Base-by-base conservation (phyloP, 2,329 filamentous ascomycete genomes). In the Cercospora zeae-maydis region DNA sequence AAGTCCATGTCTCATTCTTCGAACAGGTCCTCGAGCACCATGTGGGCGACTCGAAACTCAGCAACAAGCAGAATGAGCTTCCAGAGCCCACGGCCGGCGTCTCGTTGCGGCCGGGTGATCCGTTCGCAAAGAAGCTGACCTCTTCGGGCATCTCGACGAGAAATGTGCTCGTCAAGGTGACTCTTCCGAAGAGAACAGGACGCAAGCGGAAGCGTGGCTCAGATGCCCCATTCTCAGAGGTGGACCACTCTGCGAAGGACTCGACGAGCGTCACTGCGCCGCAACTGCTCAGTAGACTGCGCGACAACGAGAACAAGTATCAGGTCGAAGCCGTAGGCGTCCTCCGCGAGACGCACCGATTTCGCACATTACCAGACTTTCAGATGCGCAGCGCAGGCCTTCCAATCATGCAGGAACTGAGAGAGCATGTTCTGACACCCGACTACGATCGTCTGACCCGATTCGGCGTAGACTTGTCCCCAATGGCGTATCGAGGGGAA, bases 111-210 rank as follows among this genome's bases (percentile, higher is more conserved):
- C 90, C 90, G 24, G 85, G 92, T 67, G 92, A 96, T 75, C 88
- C 89, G 2, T 86, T 91, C 71, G 87, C 90, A 70, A 88, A 89
- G 69, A 90, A 91, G 8, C 81, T 96, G 64, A 81, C 89, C 69
- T 96, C 93, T 7, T 87, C 88, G 45, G 90, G 88, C 72, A 85
- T 88, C 33, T 79, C 85, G 19, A 90, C 91, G 9, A 91, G 92
- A 73, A 96, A 97, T 72, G 79, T 98, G 19, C 82, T 98, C 19
- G 81, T 99, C 58, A 93, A 92, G 74, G 83, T 99, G 60, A 92
- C 89, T 0, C 86, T 98, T 0, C 93, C 95, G 0, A 95, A 88
- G 75, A 83, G 91, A 61, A 97, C 92, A 2, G 93, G 93, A 2
- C 85, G 92, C 64, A 96, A 90, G 77, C 85, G 93, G 63, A 96